phyloP scores from a whole-genome alignment of 2,329 filamentous ascomycete genomes.

The Epicoccum nigrum region DNA sequence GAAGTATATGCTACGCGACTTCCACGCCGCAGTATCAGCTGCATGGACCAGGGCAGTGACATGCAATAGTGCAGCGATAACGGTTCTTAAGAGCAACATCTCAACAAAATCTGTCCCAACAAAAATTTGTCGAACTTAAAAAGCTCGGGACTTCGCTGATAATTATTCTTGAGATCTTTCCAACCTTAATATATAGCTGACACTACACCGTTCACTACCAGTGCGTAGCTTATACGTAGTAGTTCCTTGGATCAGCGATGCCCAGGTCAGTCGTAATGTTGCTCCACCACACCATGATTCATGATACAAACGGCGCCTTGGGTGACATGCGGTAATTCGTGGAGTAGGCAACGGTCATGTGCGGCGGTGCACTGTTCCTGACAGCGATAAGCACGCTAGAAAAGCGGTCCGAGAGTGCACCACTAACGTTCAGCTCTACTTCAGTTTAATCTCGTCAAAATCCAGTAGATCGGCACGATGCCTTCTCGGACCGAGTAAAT shows the following conservation, averaged over 20 bases:
- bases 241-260: constrained; percentile 13
- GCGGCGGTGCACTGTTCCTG: constrained; percentile 13
- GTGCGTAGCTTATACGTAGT: constrained; percentile 1
- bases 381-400: constrained; percentile 10
- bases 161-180: not conserved
- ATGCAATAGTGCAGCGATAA: constrained; percentile 25
- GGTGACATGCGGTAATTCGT: constrained; percentile 11
- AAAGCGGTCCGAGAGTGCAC: constrained; percentile 10
- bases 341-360: constrained; percentile 9
- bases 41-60: constrained; percentile 29
- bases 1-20: constrained; percentile 47
- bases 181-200: constrained; percentile 13
- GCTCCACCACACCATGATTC: constrained; percentile 8
- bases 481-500: constrained; percentile 17
- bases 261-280: not conserved
- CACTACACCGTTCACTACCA: constrained; percentile 3
- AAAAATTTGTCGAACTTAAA: not conserved
- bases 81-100: constrained; percentile 27
- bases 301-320: not conserved
- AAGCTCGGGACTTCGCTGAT: not conserved
- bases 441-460: not conserved
- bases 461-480: constrained; percentile 2
- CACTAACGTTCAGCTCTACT: constrained; percentile 1
- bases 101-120: constrained; percentile 14
- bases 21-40: constrained; percentile 44